Evolutionary conservation across 1,284 basidiomycete genomes (phyloP), one percentile per base, ranked within the genome.

Genomic region (Abortiporus biennis): DNA sequence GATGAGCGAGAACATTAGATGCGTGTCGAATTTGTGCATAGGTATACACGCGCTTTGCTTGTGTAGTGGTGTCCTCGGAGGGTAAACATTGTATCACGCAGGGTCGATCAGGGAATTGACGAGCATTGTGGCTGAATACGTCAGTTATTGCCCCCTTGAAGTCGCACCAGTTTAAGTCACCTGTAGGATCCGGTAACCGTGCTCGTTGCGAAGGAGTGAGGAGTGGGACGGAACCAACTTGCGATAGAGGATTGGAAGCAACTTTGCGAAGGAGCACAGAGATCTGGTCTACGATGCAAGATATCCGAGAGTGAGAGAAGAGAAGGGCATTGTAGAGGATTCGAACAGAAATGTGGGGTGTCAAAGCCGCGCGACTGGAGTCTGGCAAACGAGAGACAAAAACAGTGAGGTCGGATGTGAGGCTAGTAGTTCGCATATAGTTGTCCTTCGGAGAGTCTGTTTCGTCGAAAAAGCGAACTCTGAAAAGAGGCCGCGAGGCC

Each of bases 61-160:
- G 83, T 11, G 63, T 64, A 3, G 66, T 58, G 2, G 67, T 56
- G 25, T 63, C 54, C 25, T 61, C 47, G 20, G 69, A 54, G n/a
- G 78, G 71, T 35, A 89, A 58, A 45, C 77, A 81, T 62, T 96
- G 90, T 37, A 95, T 68, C 25, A 95, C 85, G 56, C 92, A 97
- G 4, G 86, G 71, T 25, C 83, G 68, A 36, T 91, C 82, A 0
- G 93, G 92, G 64, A 78, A 78, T 45, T 70, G 64, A 16, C 74
- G 72, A 9, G 93, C 89, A 67, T 96, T 92, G 39, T 70, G 65
- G 34, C 90, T 85, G 66, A 98, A 95, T 38, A 97, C 78, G 62
- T 96, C 88, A 29, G 96, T 90, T 60, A 97, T 92, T 16, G 96
- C 90, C 29, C 96, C 96, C 59, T 92, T 92, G 78, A 84, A 99